These are phyloP conservation scores for Acanthamoeba culbertsoni DNA, from an alignment of 208 protist species.

Conservation along the genomic window DNA sequence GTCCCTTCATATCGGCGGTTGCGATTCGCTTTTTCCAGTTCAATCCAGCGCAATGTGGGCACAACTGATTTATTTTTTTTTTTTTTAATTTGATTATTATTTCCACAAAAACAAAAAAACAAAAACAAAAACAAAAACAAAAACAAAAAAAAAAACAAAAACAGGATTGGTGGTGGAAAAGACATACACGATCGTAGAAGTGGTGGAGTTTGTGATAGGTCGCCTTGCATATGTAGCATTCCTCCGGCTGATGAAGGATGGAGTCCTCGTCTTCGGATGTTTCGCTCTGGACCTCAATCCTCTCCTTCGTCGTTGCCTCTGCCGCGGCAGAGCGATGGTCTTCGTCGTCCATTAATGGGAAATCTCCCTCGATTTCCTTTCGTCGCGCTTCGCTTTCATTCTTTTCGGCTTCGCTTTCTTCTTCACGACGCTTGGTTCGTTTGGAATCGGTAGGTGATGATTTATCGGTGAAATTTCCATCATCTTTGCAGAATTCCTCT, in stretches of 20 bases:
- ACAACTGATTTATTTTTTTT: too few relatives aligned
- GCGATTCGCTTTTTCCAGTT: constrained; percentile 94
- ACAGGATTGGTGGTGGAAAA: background rate
- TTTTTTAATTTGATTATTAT: too few relatives aligned
- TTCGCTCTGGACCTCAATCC: background rate
- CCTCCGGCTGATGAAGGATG: background rate
- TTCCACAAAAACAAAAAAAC: too few relatives aligned
- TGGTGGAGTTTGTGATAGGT: constrained; percentile 13
- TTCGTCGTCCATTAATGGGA: background rate
- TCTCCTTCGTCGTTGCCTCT: background rate
- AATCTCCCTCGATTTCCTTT: background rate
- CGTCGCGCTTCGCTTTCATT: background rate
- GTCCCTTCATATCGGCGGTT: constrained; percentile 89
- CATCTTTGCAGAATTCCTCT: background rate
- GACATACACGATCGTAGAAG: constrained; percentile 21
- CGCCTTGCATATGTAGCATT: constrained; percentile 47
- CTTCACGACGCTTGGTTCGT: background rate
- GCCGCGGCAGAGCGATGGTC: background rate
- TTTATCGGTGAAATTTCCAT: background rate
- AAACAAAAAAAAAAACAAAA: too few relatives aligned
- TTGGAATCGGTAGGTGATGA: background rate
- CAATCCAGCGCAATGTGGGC: constrained; percentile 92
- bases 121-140: too few relatives aligned
- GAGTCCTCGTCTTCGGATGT: background rate
- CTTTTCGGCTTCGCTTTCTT: background rate